phyloP scores from a whole-genome alignment of 2,329 filamentous ascomycete species.

The Penicillium thymicola region DNA sequence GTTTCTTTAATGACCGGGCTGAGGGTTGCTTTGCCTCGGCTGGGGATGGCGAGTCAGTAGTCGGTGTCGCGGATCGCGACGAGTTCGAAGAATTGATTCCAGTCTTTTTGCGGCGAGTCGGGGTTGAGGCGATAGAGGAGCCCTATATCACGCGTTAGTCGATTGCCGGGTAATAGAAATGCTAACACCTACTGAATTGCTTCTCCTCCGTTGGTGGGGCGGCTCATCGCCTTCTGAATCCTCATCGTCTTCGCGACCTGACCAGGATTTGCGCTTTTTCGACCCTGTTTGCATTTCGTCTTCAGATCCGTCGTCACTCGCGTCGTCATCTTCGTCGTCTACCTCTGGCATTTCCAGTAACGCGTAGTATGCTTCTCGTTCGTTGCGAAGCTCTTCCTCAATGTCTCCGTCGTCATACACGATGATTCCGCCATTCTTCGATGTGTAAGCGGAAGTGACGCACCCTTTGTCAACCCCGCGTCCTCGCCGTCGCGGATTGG shows the following conservation, averaged over 20 bases:
- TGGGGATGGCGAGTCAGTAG: constrained; percentile 40
- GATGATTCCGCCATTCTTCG: constrained; percentile 81
- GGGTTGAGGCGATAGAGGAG: constrained; percentile 42
- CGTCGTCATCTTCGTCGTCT: constrained; percentile 70
- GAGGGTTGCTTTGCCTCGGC: constrained; percentile 60
- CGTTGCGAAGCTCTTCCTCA: constrained; percentile 69
- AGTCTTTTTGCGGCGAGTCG: constrained; percentile 40
- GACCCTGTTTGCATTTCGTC: constrained; percentile 47
- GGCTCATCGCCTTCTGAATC: constrained; percentile 66
- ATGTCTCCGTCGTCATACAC: constrained; percentile 97
- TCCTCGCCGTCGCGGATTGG: constrained; percentile 48
- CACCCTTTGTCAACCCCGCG: constrained; percentile 69
- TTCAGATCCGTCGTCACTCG: constrained; percentile 58
- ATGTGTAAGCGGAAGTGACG: constrained; percentile 68
- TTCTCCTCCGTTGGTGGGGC: constrained; percentile 75
- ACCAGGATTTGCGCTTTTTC: constrained; percentile 77
- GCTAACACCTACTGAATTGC: constrained; percentile 67
- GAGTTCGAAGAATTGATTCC: constrained; percentile 45
- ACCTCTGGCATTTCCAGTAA: constrained; percentile 87
- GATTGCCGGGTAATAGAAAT: neutral
- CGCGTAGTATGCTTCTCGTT: constrained; percentile 80
- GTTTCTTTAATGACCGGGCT: constrained; percentile 66
- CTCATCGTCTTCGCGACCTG: constrained; percentile 66
- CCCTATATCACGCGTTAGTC: constrained; percentile 27
- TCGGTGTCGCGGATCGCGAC: constrained; percentile 46